These are phyloP conservation scores for Miamiensis avidus DNA, from an alignment of 169 alveolate genomes.

Conservation along the genomic window DNA sequence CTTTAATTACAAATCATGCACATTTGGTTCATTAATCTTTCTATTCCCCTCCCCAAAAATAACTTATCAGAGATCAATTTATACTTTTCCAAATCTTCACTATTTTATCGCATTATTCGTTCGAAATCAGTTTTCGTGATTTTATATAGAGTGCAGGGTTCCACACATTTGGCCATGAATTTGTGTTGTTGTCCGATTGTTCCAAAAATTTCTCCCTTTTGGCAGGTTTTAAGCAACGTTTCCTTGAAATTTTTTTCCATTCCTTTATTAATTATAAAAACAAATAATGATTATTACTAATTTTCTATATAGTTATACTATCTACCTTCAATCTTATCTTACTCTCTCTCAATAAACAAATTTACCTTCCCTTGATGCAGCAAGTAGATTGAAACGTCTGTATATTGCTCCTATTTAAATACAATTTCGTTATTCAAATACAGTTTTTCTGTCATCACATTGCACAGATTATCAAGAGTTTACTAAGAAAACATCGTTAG, in stretches of 20 bases:
- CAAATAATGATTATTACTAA: too few species aligned
- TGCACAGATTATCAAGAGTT: neutral
- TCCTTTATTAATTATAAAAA: too few species aligned
- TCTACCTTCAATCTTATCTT: neutral
- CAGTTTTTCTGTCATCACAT: neutral
- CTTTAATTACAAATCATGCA: neutral
- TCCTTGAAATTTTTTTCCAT: too few species aligned
- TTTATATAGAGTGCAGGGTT: neutral
- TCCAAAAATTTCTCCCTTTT: neutral
- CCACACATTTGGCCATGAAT: neutral
- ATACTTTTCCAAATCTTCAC: neutral
- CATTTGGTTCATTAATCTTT: neutral
- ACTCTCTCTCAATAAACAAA: neutral
- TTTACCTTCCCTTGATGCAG: neutral
- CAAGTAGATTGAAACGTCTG: neutral
- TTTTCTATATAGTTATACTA: too few species aligned
- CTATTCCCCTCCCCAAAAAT: neutral
- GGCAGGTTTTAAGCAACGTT: neutral
- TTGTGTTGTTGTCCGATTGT: neutral
- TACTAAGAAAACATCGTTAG: neutral
- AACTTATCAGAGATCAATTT: neutral
- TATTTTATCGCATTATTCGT: neutral
- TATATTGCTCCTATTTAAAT: neutral
- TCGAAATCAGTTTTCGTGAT: neutral
- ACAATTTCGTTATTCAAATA: neutral